Percentiles rank a stretch among this genome's conserved stretches.
These are phyloP conservation scores for Cyberlindnera saturnus DNA, from an alignment of 805 yeast species.

Conservation along the genomic window DNA sequence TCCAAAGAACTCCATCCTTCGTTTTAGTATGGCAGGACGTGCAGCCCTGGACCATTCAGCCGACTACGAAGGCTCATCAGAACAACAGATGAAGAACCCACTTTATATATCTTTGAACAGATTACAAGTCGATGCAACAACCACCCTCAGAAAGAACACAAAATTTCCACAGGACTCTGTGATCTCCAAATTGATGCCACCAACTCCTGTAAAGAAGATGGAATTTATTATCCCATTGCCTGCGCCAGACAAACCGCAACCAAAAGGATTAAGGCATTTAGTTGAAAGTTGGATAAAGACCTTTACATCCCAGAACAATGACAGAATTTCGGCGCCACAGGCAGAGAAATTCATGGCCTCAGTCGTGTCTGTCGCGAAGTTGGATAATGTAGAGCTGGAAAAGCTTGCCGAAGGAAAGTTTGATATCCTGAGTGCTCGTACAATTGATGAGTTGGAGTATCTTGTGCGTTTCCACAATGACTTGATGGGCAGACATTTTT, in stretches of 20 bases:
- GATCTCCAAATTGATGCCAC: slow-evolving; percentile 45
- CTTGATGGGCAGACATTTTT: slow-evolving; percentile 23
- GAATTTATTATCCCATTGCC: slow-evolving; percentile 33
- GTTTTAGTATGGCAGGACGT: slow-evolving; percentile 10
- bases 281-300: slow-evolving; percentile 20
- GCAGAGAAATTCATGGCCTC: slow-evolving; percentile 22
- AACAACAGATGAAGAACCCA: slow-evolving; percentile 6
- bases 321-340: slow-evolving; percentile 6
- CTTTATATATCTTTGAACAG: slow-evolving; percentile 19
- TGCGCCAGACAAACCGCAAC: slow-evolving; percentile 18
- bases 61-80: slow-evolving; percentile 3
- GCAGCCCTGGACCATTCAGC: slow-evolving; percentile 2
- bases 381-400: slow-evolving; percentile 27
- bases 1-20: slow-evolving; percentile 22
- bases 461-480: slow-evolving; percentile 42
- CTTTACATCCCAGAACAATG: slow-evolving; percentile 7
- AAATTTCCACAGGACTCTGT: slow-evolving; percentile 42
- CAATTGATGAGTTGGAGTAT: slow-evolving; percentile 61
- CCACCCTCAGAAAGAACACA: slow-evolving; percentile 19
- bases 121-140: slow-evolving; percentile 12
- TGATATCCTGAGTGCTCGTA: slow-evolving; percentile 65
- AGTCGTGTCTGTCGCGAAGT: slow-evolving; percentile 23
- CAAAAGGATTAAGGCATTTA: slow-evolving; percentile 18
- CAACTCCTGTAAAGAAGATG: slow-evolving; percentile 64
- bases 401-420: slow-evolving; percentile 36